Conservation (phyloP, 257 asterid genomes). For the Rubia yunnanensis region DNA sequence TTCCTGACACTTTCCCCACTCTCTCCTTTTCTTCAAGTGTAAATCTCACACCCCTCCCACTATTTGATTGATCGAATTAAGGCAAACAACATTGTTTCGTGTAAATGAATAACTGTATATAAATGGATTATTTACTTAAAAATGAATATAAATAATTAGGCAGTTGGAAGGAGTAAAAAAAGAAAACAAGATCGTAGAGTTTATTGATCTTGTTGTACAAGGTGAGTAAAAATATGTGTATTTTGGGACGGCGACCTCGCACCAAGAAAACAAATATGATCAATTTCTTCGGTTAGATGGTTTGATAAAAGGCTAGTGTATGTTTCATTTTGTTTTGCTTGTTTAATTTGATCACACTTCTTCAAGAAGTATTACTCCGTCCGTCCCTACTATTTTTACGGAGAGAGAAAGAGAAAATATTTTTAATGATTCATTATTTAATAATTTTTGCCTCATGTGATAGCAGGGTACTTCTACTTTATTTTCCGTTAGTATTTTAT, state of each 20-base stretch:
- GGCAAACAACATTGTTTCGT: neutral
- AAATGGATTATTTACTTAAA: neutral
- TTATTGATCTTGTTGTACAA: neutral
- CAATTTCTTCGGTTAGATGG: conserved; percentile 1
- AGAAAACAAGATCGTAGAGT: neutral
- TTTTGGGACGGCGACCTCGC: conserved; percentile 4
- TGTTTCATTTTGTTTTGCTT: no score
- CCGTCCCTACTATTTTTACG: no score
- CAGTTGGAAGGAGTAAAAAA: neutral
- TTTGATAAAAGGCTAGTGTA: neutral
- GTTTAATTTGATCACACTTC: neutral
- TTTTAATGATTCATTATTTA: no score
- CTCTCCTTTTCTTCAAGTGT: conserved; percentile 11
- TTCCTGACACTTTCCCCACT: no score
- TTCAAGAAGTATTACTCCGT: no score
- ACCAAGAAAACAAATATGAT: conserved; percentile 6
- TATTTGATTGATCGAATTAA: neutral
- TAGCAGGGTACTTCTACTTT: no score
- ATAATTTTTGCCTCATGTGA: no score
- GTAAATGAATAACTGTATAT: neutral
- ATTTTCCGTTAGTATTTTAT: no score
- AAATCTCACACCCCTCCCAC: conserved; percentile 5
- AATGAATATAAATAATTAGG: neutral
- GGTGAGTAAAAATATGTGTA: conserved; percentile 6
- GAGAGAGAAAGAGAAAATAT: no score